Conservation (phyloP, 768 basidiomycete species). For the Trametes villosa region DNA sequence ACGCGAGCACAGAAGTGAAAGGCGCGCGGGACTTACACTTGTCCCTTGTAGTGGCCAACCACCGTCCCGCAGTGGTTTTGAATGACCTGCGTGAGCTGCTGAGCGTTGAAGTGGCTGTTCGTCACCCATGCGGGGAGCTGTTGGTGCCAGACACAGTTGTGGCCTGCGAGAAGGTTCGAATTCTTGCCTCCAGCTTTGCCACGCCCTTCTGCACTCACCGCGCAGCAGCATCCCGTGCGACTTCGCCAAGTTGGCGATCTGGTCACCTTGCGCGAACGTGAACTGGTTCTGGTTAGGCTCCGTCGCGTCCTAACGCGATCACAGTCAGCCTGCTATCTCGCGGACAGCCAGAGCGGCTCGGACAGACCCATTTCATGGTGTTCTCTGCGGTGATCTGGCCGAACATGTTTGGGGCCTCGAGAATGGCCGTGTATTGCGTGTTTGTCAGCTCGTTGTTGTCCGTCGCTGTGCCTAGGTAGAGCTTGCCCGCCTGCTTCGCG, state of each 20-base stretch:
- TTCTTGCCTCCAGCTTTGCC: background rate
- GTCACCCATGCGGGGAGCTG: slow-evolving; percentile 58
- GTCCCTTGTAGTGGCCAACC: slow-evolving; percentile 55
- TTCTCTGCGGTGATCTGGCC: slow-evolving; percentile 50
- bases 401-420: slow-evolving; percentile 42
- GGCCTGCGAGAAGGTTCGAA: slow-evolving; percentile 22
- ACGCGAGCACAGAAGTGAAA: background rate
- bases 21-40: slow-evolving; percentile 42
- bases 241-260: slow-evolving; percentile 48
- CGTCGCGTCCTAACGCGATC: slow-evolving; percentile 48
- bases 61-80: slow-evolving; percentile 54
- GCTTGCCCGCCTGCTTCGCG: slow-evolving; percentile 44
- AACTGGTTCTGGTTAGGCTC: slow-evolving; percentile 53
- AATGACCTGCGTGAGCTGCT: slow-evolving; percentile 48
- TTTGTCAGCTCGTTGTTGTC: slow-evolving; percentile 50
- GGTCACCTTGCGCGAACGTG: slow-evolving; percentile 51
- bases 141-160: slow-evolving; percentile 52
- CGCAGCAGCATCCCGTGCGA: slow-evolving; percentile 50
- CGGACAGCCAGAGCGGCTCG: background rate
- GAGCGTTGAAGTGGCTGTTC: slow-evolving; percentile 45
- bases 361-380: slow-evolving; percentile 48
- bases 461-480: slow-evolving; percentile 53
- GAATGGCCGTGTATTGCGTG: slow-evolving; percentile 40
- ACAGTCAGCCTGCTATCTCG: background rate
- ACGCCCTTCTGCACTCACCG: slow-evolving; percentile 31